Percentiles rank a stretch among this genome's conserved stretches.
Evolutionary conservation across 164 flowering plant genomes (phyloP).

Genomic region (Tetracentron sinense): DNA sequence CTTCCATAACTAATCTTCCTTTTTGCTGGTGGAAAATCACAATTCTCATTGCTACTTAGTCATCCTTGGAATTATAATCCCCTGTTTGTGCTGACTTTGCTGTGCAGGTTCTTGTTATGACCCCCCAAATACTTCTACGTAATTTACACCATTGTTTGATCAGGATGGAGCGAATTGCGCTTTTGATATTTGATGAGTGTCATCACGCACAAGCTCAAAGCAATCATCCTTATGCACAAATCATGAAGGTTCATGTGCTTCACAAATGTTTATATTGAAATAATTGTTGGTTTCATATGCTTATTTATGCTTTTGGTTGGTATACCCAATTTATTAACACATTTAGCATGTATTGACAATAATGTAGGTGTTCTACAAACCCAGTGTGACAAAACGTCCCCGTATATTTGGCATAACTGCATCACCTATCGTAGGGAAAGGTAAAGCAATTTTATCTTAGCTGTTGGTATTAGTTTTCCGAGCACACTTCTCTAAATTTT

Average conservation of each 20-base stretch:
- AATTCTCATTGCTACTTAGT: not conserved
- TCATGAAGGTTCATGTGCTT: conserved; percentile 62
- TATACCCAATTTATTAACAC: not conserved
- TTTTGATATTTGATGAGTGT: conserved; percentile 94
- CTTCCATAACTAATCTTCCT: not conserved
- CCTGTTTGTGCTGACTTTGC: conserved; percentile 8
- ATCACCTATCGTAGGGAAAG: conserved; percentile 89
- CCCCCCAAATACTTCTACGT: conserved; percentile 72
- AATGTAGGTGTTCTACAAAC: conserved; percentile 59
- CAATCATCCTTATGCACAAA: conserved; percentile 90
- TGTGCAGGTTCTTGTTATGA: conserved; percentile 94
- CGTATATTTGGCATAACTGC: conserved; percentile 99
- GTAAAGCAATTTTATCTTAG: conserved; percentile 31
- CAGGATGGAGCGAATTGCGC: conserved; percentile 73
- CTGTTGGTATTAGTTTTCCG: too few species aligned
- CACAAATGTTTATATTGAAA: not conserved
- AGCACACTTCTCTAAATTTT: too few species aligned
- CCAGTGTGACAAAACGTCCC: conserved; percentile 39
- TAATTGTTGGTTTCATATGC: not conserved
- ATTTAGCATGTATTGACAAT: conserved; percentile 1
- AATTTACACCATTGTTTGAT: conserved; percentile 76
- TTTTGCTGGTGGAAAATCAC: not conserved
- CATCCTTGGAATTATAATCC: conserved; percentile 6
- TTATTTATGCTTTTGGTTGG: conserved; percentile 3
- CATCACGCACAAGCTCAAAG: conserved; percentile 92